Percentiles rank a stretch among this genome's conserved stretches.
These are phyloP conservation scores for Clavispora vitiphila DNA, from an alignment of 805 yeast genomes.

Conservation along the genomic window DNA sequence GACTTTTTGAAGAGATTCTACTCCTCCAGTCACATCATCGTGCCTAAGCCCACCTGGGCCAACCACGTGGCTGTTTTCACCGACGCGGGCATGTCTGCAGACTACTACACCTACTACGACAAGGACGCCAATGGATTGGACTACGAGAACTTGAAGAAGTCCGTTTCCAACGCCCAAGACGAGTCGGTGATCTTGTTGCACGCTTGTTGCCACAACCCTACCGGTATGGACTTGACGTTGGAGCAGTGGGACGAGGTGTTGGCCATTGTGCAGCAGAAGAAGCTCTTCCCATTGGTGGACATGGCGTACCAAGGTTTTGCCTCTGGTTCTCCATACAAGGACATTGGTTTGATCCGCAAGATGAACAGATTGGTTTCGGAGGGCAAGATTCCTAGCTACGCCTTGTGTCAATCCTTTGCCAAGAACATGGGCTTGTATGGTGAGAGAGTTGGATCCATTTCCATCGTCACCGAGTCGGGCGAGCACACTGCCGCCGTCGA, in stretches of 20 bases:
- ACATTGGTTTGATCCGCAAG: conserved; percentile 46
- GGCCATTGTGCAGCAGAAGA: conserved; percentile 51
- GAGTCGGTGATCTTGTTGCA: conserved; percentile 74
- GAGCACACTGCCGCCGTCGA: conserved; percentile 51
- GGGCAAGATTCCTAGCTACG: conserved; percentile 46
- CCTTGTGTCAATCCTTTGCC: conserved; percentile 48
- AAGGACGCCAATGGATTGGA: conserved; percentile 56
- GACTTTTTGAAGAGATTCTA: conserved; percentile 67
- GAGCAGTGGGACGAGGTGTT: conserved; percentile 79
- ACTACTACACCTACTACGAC: conserved; percentile 70
- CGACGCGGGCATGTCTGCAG: conserved; percentile 63
- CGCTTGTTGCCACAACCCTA: conserved; percentile 97
- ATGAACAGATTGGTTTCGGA: conserved; percentile 46
- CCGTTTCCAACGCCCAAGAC: conserved; percentile 48
- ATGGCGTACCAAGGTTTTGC: conserved; percentile 96
- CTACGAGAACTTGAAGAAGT: conserved; percentile 56
- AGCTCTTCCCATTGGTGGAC: conserved; percentile 78
- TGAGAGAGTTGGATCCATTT: conserved; percentile 71
- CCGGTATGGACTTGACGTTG: conserved; percentile 84
- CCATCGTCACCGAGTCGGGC: conserved; percentile 53
- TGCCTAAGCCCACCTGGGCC: conserved; percentile 93
- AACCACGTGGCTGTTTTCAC: conserved; percentile 80
- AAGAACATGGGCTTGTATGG: conserved; percentile 47
- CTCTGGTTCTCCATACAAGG: conserved; percentile 74
- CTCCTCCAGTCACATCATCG: conserved; percentile 50